Evolutionary conservation across 495 filamentous ascomycete genomes (phyloP), one percentile per base, ranked within the genome.

Genomic region (Daldinia vernicosa): DNA sequence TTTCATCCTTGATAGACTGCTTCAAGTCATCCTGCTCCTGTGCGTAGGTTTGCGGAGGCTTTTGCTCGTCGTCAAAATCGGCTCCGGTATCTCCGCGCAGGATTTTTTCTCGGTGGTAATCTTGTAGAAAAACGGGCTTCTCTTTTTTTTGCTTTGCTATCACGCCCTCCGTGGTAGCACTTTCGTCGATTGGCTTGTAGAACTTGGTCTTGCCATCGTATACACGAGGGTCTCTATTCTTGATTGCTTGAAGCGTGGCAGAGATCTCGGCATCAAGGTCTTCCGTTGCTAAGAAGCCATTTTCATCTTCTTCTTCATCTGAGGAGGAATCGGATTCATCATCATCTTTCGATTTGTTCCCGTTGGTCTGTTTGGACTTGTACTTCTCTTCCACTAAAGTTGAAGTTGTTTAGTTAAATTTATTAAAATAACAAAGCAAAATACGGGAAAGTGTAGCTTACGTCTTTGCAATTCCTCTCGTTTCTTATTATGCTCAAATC

Each of bases 401-500:
- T 32, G 5, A 26, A 39, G 14, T 64, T 32, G 5, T 39, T 63
- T 54, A 66, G 72, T 60, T 62, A 55, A 35, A 30, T 30, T 9
- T 26, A 40, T 26, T 9, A 55, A 27, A 14, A 54, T 43, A 6
- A n/a, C 15, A 60, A 47, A 17, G 19, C 1, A 37, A 17, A 39
- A 4, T 8, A 43, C 28, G n/a, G 26, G 17, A n/a, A 9, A 17
- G 17, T 14, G 6, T 24, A 22, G 85, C 89, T 82, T 81, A 95
- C 94, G 80, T 75, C 89, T 86, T n/a, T 91, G 88, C 60, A 90
- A 83, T 76, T 99, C 95, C 80, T 95, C 93, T 28, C 95, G 88
- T 82, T 95, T 95, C 83, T 98, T 97, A 82, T 99, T 99, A 77
- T 97, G 85, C 78, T 98, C 94, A 74, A 98, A 98, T 39, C 93